Percentiles rank a stretch among this genome's conserved stretches.
These are phyloP conservation scores for Globisporangium recalcitrans DNA, from an alignment of 352 stramenopile species.

Conservation along the genomic window DNA sequence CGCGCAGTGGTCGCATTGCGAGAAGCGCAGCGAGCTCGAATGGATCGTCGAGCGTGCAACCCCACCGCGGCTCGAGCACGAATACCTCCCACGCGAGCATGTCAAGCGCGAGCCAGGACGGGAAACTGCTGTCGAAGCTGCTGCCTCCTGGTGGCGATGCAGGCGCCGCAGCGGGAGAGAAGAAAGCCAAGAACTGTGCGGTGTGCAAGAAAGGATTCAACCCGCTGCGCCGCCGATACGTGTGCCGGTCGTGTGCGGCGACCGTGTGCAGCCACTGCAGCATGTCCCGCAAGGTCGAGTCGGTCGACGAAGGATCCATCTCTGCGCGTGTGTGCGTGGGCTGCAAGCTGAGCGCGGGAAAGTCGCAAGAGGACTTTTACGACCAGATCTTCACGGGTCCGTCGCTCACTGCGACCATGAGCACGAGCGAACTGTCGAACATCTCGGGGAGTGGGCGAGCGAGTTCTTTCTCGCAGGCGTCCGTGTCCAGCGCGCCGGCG, in stretches of 20 bases:
- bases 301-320: conserved; percentile 39
- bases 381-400: conserved; percentile 67
- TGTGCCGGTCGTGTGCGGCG: conserved; percentile 62
- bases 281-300: conserved; percentile 51
- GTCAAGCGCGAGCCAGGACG: neutral
- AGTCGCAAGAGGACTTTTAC: conserved; percentile 74
- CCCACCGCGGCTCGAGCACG: conserved; percentile 11
- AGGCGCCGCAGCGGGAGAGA: conserved; percentile 20
- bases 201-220: conserved; percentile 85
- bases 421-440: conserved; percentile 16
- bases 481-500: conserved; percentile 26
- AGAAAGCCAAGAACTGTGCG: conserved; percentile 66
- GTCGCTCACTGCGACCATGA: conserved; percentile 20
- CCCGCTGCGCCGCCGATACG: conserved; percentile 67
- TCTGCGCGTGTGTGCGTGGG: conserved; percentile 76
- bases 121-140: neutral
- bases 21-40: conserved; percentile 29
- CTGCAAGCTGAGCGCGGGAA: conserved; percentile 73
- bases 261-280: conserved; percentile 81
- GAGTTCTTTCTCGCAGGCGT: conserved; percentile 45
- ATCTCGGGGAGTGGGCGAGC: conserved; percentile 32
- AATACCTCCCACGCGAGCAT: conserved; percentile 13
- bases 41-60: neutral
- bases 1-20: conserved; percentile 17
- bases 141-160: conserved; percentile 12